Base-by-base conservation (phyloP, 768 basidiomycete genomes). In the Rhizopogon vinicolor region DNA sequence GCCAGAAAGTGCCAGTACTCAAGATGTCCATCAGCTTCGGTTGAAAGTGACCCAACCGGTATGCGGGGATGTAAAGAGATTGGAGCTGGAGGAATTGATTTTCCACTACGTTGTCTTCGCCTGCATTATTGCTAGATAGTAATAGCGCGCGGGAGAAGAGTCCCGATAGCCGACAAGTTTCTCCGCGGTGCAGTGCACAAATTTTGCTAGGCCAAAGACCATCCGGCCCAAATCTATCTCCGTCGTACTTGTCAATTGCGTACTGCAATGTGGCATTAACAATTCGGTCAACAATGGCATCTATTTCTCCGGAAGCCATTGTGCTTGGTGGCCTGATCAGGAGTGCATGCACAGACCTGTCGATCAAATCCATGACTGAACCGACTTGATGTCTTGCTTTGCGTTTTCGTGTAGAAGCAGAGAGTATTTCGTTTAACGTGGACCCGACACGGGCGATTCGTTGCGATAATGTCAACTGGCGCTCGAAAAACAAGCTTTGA, bases 361-460 rank as follows among this genome's bases (percentile, higher is more conserved):
- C 84, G 54, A 91, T 89, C 58, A 91, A 81, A 65, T 90, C 86
- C 80, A 90, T 86, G 46, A 89, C 89, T 59, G 83, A 83, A 29
- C 76, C 81, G 13, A 89, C 75, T 64, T 75, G 79, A 56, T 84
- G 75, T 62, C 79, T 84, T 35, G 72, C 71, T 55, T 78, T 81
- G 39, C 74, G 75, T 57, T 77, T 79, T 48, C 72, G 69, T n/a
- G 77, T 64, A 18, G 75, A 72, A 12, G 80, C 74, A 28, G 79
- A 75, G 13, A 87, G 68, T 45, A 88, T 78, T 2, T 72, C 70
- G 13, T 75, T 77, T 18, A 91, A 75, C 0, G 81, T 83, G 44
- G 66, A 71, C 7, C 87, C 86, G 2, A 85, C 81, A 42, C 76
- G 82, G n/a, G 74, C 75, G 59, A 92, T 86, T 37, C 90, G 84